Evolutionary conservation across 2,329 filamentous ascomycete species (phyloP), one percentile per base, ranked within the genome.

Genomic region (Lachnellula hyalina): DNA sequence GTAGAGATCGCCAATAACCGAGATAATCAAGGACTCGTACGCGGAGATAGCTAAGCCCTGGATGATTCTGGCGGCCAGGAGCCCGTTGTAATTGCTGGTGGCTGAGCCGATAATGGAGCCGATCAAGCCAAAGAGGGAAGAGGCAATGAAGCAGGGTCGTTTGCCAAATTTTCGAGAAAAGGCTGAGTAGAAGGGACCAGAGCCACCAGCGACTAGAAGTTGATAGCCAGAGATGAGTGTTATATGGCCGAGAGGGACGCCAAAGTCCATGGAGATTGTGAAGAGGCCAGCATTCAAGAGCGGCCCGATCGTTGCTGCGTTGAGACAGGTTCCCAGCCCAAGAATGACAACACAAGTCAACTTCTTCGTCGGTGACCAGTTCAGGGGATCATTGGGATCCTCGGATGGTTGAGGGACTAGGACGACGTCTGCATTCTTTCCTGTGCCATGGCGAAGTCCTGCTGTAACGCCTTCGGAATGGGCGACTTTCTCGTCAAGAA

Each of bases 341-440:
- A 76, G 66, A 19, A 74, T 69, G 11, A 69, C 58, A 11, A 77
- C 63, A 52, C 75, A 70, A 15, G 69, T 58, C 50, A 70, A 64
- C 52, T 78, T 78, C 67, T 72, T 74, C 49, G 60, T 52, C 4
- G 62, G 57, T 5, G 65, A 51, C 70, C 70, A 72, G 51, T 77
- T 78, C 7, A 78, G 58, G 4, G 76, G 76, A 57, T 79, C 76
- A 55, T 78, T 78, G 0, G 75, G 75, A 35, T 73, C 74, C 55
- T 75, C 72, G 12, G 71, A 74, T 6, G 76, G 76, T 59, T 78
- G 76, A 15, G 76, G 72, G 15, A 52, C 55, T 14, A 63, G 54
- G 17, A 63, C 52, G 36, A 63, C 50, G 36, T 62, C 44, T 5
- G 59, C 38, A 38, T 60, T 40, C 21, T 45, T 52, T n/a, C 61